phyloP scores from a whole-genome alignment of 2,329 filamentous ascomycete species.

The Pyricularia grisea region DNA sequence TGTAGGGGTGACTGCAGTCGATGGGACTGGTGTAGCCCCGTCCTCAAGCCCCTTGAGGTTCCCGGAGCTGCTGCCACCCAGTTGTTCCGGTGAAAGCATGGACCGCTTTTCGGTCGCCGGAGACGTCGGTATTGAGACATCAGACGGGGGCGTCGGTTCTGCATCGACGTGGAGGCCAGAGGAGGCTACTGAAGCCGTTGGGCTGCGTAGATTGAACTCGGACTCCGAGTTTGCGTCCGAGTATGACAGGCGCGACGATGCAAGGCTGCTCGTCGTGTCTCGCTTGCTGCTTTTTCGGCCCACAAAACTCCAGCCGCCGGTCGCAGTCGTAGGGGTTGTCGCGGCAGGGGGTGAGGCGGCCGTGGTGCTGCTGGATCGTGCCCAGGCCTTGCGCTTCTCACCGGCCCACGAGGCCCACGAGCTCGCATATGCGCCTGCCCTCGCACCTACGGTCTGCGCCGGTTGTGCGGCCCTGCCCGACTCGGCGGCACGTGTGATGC shows the following conservation, averaged over 20 bases:
- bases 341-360: constrained; percentile 1
- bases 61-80: neutral
- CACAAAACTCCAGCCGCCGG: constrained; percentile 6
- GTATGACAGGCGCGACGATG: constrained; percentile 9
- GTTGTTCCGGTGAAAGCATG: neutral
- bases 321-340: neutral
- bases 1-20: neutral
- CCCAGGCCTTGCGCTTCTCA: constrained; percentile 58
- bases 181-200: neutral
- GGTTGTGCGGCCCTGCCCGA: constrained; percentile 34
- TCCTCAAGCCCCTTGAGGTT: neutral
- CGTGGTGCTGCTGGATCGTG: constrained; percentile 11
- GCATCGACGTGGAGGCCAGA: neutral
- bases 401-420: constrained; percentile 64
- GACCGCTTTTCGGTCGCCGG: neutral
- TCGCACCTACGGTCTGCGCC: constrained; percentile 39
- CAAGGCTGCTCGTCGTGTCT: constrained; percentile 14
- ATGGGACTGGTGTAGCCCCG: neutral
- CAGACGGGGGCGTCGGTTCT: neutral
- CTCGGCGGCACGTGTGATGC: constrained; percentile 16
- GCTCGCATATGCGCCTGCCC: constrained; percentile 55
- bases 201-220: constrained; percentile 1
- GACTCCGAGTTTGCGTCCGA: constrained; percentile 7
- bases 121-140: neutral
- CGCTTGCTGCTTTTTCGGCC: constrained; percentile 8